Percentiles rank a stretch among this genome's conserved stretches.
phyloP scores from a whole-genome alignment of 179 eudicot genomes.

The Vitellaria paradoxa region DNA sequence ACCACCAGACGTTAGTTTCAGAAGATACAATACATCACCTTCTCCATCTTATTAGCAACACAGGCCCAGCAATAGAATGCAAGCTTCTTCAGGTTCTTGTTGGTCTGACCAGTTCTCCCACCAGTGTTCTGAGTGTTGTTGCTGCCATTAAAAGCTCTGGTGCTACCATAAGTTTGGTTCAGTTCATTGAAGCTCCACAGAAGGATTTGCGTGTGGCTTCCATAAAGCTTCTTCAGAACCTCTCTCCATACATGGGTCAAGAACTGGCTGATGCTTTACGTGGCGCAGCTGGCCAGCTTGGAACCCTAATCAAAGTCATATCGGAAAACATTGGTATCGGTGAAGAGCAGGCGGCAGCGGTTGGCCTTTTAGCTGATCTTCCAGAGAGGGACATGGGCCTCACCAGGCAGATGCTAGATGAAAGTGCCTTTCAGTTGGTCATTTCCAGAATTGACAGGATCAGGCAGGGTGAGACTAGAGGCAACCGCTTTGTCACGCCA shows the following conservation, averaged over 20 bases:
- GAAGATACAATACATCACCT: constrained; percentile 71
- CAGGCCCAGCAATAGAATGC: constrained; percentile 94
- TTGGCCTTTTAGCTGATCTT: constrained; percentile 79
- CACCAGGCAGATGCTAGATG: constrained; percentile 67
- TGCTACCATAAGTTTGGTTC: constrained; percentile 83
- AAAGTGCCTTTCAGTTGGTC: constrained; percentile 56
- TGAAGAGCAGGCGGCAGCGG: constrained; percentile 93
- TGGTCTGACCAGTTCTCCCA: constrained; percentile 72
- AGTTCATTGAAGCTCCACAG: constrained; percentile 83
- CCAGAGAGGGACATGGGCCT: constrained; percentile 69
- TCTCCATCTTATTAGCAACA: constrained; percentile 86
- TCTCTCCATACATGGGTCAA: constrained; percentile 81
- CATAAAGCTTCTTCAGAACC: constrained; percentile 76
- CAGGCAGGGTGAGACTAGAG: constrained; percentile 66
- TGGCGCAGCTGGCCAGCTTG: constrained; percentile 75
- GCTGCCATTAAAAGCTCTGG: constrained; percentile 87
- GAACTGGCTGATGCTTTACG: constrained; percentile 76
- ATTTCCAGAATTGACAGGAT: constrained; percentile 56
- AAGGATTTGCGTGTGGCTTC: constrained; percentile 73
- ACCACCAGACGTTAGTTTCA: constrained; percentile 75
- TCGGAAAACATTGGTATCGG: constrained; percentile 58
- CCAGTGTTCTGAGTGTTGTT: constrained; percentile 61
- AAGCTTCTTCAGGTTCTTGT: constrained; percentile 92
- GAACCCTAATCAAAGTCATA: constrained; percentile 58
- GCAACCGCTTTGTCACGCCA: constrained; percentile 78